Percentiles rank a stretch among this genome's conserved stretches.
Evolutionary conservation across 2,329 filamentous ascomycete species (phyloP).

Genomic region (Fusarium ramigenum): DNA sequence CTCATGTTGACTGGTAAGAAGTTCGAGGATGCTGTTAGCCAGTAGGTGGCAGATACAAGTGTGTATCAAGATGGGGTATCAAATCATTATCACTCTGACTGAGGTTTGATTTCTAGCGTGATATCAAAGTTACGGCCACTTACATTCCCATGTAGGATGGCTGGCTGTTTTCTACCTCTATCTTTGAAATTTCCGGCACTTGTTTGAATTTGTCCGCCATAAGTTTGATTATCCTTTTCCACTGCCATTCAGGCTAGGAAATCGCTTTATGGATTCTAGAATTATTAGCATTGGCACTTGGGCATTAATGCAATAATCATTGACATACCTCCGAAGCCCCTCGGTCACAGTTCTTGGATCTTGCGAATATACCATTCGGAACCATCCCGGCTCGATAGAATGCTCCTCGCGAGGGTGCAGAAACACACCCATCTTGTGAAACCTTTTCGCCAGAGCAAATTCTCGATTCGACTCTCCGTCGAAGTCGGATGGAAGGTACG

Average conservation of each 20-base stretch:
- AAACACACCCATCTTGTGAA: conserved; percentile 59
- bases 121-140: not conserved
- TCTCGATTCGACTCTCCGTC: conserved; percentile 50
- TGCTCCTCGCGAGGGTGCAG: conserved; percentile 60
- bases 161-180: not conserved
- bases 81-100: conserved; percentile 4
- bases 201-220: not conserved
- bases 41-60: conserved; percentile 7
- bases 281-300: conserved; percentile 1
- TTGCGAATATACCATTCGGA: conserved; percentile 63
- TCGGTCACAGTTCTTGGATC: conserved; percentile 47
- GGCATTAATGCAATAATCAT: not conserved
- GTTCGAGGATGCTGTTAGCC: conserved; percentile 46
- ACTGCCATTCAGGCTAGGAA: not conserved
- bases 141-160: not conserved
- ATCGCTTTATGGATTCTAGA: conserved; percentile 26
- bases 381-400: conserved; percentile 59
- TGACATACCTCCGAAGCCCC: conserved; percentile 48
- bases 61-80: not conserved
- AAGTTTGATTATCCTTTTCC: not conserved
- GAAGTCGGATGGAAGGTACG: conserved; percentile 49
- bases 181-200: conserved; percentile 12
- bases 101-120: conserved; percentile 28
- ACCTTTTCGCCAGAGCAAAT: conserved; percentile 54
- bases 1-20: conserved; percentile 68